Conservation (phyloP, 1,284 basidiomycete genomes). For the Naganishia liquefaciens region DNA sequence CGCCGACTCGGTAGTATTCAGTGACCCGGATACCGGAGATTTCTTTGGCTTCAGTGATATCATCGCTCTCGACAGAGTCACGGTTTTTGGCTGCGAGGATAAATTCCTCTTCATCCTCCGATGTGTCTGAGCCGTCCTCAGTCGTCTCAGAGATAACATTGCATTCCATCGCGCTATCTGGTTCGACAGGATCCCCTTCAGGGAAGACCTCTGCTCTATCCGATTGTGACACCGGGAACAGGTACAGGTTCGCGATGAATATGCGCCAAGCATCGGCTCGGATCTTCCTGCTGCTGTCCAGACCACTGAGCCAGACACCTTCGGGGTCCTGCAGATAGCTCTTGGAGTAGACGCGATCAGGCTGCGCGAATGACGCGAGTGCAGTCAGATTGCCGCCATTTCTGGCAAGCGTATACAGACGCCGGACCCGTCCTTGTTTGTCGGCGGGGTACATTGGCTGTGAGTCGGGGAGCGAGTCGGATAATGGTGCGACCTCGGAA, state of each 20-base stretch:
- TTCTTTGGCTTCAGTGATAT: background rate
- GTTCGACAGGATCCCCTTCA: constrained; percentile 5
- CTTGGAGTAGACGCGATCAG: constrained; percentile 41
- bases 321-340: constrained; percentile 28
- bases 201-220: background rate
- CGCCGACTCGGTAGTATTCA: constrained; percentile 23
- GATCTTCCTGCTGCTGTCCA: constrained; percentile 7
- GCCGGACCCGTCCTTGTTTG: constrained; percentile 57
- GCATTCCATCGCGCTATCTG: too few relatives aligned
- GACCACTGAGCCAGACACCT: constrained; percentile 23
- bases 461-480: constrained; percentile 57
- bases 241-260: constrained; percentile 2
- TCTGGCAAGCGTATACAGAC: constrained; percentile 48
- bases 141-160: background rate
- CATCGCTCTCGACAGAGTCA: background rate
- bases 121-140: constrained; percentile 40
- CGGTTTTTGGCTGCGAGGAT: constrained; percentile 25
- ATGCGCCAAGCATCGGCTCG: constrained; percentile 24
- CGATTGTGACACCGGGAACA: constrained; percentile 9
- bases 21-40: constrained; percentile 10
- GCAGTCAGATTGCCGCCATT: constrained; percentile 26
- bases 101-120: constrained; percentile 40
- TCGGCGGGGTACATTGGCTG: constrained; percentile 60
- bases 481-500: constrained; percentile 6
- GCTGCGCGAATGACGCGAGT: constrained; percentile 39